These are phyloP conservation scores for Pisolithus marmoratus DNA, from an alignment of 768 basidiomycete species.

Conservation along the genomic window DNA sequence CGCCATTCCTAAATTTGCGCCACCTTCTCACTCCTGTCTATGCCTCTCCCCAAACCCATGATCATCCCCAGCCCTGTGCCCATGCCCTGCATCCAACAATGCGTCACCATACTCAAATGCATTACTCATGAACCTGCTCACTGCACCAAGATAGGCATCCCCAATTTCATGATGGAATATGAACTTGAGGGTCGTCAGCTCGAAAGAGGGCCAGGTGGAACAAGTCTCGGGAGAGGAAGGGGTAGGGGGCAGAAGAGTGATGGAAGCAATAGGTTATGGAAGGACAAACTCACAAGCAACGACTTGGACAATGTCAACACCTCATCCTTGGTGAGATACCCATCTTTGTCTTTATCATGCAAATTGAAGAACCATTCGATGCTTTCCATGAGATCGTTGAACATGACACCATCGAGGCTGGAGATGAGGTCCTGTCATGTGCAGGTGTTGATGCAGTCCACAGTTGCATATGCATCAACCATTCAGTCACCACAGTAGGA, in stretches of 20 bases:
- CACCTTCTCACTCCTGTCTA: too few species aligned
- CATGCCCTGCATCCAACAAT: slow-evolving; percentile 48
- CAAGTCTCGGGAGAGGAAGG: not conserved
- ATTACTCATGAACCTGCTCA: slow-evolving; percentile 96
- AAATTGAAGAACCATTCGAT: slow-evolving; percentile 99
- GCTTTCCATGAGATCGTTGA: slow-evolving; percentile 96
- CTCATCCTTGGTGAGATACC: slow-evolving; percentile 92
- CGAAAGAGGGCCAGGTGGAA: slow-evolving; percentile 4
- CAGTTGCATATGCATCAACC: too few species aligned
- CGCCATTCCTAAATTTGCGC: too few species aligned
- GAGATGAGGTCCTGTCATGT: slow-evolving; percentile 91
- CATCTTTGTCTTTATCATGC: slow-evolving; percentile 95
- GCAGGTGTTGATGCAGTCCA: too few species aligned
- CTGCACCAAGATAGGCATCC: slow-evolving; percentile 92
- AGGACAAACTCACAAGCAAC: slow-evolving; percentile 59
- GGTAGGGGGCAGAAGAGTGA: too few species aligned
- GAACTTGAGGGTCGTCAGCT: slow-evolving; percentile 51
- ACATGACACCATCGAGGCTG: slow-evolving; percentile 88
- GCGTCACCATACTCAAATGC: slow-evolving; percentile 98
- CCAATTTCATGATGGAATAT: slow-evolving; percentile 97
- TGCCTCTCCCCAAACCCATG: too few species aligned
- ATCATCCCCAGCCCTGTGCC: too few species aligned
- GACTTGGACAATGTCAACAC: slow-evolving; percentile 93
- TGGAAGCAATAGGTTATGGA: too few species aligned
- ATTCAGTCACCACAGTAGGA: not conserved